Evolutionary conservation across 108 stramenopile species (phyloP).

Genomic region (Fragilaria radians): DNA sequence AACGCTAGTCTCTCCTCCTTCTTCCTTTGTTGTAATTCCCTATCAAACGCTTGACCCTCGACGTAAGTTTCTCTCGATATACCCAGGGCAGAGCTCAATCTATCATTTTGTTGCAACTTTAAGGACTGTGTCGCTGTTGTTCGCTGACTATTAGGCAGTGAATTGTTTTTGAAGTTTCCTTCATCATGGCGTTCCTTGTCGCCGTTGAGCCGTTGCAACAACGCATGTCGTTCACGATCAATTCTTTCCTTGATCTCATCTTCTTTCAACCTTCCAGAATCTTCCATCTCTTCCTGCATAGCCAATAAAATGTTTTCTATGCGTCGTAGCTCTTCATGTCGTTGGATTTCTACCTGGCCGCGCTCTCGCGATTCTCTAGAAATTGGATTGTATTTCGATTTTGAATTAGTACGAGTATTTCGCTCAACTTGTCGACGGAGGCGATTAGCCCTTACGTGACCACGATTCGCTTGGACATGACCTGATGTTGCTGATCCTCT

Average conservation of each 20-base stretch:
- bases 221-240: slow-evolving; percentile 39
- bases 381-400: slow-evolving; percentile 25
- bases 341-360: slow-evolving; percentile 59
- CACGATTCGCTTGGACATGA: slow-evolving; percentile 78
- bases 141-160: background rate
- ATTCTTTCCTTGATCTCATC: slow-evolving; percentile 64
- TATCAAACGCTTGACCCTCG: slow-evolving; percentile 79
- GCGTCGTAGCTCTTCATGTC: slow-evolving; percentile 55
- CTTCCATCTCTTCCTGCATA: slow-evolving; percentile 67
- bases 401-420: slow-evolving; percentile 16
- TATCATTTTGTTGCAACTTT: slow-evolving; percentile 51
- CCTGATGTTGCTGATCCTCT: slow-evolving; percentile 89
- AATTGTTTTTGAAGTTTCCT: slow-evolving; percentile 17
- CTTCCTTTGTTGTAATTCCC: slow-evolving; percentile 61
- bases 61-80: slow-evolving; percentile 47
- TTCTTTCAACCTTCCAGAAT: slow-evolving; percentile 31
- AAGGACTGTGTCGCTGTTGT: background rate
- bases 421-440: slow-evolving; percentile 45
- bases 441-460: slow-evolving; percentile 67
- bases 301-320: slow-evolving; percentile 72
- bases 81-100: slow-evolving; percentile 58
- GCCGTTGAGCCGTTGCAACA: slow-evolving; percentile 6
- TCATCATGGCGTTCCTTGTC: background rate
- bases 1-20: slow-evolving; percentile 16
- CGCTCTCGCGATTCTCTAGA: slow-evolving; percentile 48